A percentile compares a stretch with the other conserved stretches of the same genome.
Conservation (phyloP, 2,329 filamentous ascomycete species). For the Fusarium oxysporum region DNA sequence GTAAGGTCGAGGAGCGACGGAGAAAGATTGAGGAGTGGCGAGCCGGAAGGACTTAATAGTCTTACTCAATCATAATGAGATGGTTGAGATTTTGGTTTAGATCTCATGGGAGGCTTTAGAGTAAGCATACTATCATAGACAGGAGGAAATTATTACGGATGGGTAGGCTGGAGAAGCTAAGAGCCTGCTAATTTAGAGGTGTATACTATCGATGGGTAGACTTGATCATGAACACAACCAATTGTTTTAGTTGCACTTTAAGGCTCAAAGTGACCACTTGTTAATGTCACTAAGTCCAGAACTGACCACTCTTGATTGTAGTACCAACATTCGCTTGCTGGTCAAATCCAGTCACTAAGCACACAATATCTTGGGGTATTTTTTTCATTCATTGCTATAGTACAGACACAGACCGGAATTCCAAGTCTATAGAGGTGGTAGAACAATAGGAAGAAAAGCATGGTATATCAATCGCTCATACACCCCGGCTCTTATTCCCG, state of each 20-base stretch:
- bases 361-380: conserved; percentile 30
- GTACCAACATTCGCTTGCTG: not conserved
- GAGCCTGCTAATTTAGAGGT: conserved; percentile 3
- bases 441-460: conserved; percentile 43
- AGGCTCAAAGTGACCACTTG: not conserved
- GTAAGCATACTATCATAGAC: conserved; percentile 24
- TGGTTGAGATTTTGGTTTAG: conserved; percentile 15
- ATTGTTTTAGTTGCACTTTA: conserved; percentile 1
- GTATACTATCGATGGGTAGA: conserved; percentile 38
- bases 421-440: conserved; percentile 50
- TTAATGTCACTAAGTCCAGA: no score
- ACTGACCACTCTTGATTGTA: no score
- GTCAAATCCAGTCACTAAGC: not conserved
- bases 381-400: conserved; percentile 48
- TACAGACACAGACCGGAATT: conserved; percentile 51
- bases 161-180: not conserved
- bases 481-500: conserved; percentile 24
- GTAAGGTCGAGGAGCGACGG: conserved; percentile 64
- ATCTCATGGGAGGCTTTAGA: conserved; percentile 30
- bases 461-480: conserved; percentile 42
- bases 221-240: conserved; percentile 29
- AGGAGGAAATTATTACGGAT: not conserved
- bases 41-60: conserved; percentile 45
- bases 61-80: not conserved
- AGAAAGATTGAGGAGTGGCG: conserved; percentile 62